Evolutionary conservation across 257 asterid genomes (phyloP).

Genomic region (Hygrophila difformis): DNA sequence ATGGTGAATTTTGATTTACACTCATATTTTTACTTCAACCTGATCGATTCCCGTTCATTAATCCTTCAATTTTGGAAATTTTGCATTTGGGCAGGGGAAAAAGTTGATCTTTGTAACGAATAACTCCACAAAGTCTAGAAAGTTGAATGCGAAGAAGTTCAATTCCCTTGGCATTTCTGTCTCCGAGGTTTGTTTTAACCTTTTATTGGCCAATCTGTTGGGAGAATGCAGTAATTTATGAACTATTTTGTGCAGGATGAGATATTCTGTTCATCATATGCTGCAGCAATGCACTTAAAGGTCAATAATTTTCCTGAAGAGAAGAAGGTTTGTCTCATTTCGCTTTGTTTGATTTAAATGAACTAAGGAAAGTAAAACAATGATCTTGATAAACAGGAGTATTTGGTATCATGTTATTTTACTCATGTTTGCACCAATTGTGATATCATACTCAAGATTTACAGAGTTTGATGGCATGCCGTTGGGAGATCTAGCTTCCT

Average conservation of each 20-base stretch:
- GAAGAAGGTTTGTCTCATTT: conserved; percentile 51
- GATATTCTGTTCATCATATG: conserved; percentile 85
- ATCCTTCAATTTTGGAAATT: not conserved
- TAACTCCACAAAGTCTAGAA: conserved; percentile 84
- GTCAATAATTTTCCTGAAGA: conserved; percentile 58
- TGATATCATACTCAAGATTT: not conserved
- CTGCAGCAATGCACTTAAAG: conserved; percentile 94
- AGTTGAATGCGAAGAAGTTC: conserved; percentile 65
- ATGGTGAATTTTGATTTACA: conserved; percentile 30
- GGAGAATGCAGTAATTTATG: not conserved
- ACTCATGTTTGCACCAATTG: not conserved
- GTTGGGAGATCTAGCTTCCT: not conserved
- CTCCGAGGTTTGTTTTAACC: conserved; percentile 45
- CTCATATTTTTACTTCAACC: conserved; percentile 1
- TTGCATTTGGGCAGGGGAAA: conserved; percentile 46
- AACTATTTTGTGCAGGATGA: conserved; percentile 55
- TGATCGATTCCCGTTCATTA: not conserved
- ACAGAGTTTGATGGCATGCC: not conserved
- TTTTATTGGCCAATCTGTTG: not conserved
- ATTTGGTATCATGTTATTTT: too few relatives aligned
- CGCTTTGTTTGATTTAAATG: not conserved
- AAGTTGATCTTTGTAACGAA: conserved; percentile 85
- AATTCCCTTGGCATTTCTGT: conserved; percentile 69
- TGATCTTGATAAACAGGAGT: too few relatives aligned
- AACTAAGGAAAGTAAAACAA: not conserved